Base-by-base conservation (phyloP, 495 filamentous ascomycete genomes). In the Xylaria flabelliformis region DNA sequence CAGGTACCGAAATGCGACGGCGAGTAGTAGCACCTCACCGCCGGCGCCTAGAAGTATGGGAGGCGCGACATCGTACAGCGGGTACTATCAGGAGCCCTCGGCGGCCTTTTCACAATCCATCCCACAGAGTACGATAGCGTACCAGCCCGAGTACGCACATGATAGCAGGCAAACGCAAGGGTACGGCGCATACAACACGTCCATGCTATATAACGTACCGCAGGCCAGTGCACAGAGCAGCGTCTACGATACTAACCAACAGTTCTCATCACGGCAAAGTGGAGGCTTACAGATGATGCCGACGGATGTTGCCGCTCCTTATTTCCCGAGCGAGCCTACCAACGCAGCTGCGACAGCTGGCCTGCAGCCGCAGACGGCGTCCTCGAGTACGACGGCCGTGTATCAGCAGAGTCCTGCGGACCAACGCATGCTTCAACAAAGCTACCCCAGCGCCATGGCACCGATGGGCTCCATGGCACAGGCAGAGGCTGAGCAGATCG, bases 201-300 rank as follows among this genome's bases (percentile, higher is more conserved):
- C 88, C 64, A 88, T 96, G 81, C 90, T 96, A 83, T 97, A 97
- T 84, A 91, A 90, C 83, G 90, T 95, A 70, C 85, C 87, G 80
- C 91, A 92, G 82, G 87, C 90, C 75, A 85, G 85, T 75, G 83
- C 91, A 75, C 84, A 89, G 80, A 89, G 85, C 77, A 85, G 87
- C 71, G 88, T 91, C 73, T 97, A 97, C 84, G 92, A 94, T 81
- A 84, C 90, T 74, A 89, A 90, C 81, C 88, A 92, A 83, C 92
- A 91, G 81, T 97, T 94, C 83, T 85, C 88, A 74, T 85, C 90
- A 78, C 92, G 93, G 85, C 93, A 92, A 75, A 88, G 90, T 85
- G 90, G 93, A 89, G 89, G 89, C 55, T 87, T 97, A 77, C 93
- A 96, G 75, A 90, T 93, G 78, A 86, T 96, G 79, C 85, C 91